These are phyloP conservation scores for Leishmania aethiopica DNA, from an alignment of 208 protist genomes.

Conservation along the genomic window DNA sequence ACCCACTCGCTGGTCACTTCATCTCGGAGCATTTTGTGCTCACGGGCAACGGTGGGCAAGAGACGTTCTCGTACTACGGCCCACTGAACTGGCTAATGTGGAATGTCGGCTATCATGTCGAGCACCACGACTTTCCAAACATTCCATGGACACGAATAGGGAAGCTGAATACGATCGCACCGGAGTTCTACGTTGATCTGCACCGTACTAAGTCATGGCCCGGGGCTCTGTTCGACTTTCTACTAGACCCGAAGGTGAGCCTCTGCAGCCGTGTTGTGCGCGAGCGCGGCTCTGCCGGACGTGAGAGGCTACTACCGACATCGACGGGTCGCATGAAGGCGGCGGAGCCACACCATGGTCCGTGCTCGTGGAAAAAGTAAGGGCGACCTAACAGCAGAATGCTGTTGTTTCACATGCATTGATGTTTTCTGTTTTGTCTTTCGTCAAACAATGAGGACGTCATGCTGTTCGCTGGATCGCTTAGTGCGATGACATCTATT, in stretches of 20 bases:
- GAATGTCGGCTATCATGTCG: conserved; percentile 97
- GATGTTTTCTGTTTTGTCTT: neutral
- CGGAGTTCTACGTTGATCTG: conserved; percentile 94
- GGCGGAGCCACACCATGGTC: conserved; percentile 44
- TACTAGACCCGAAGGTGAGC: conserved; percentile 73
- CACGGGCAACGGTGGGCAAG: conserved; percentile 63
- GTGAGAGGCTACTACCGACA: conserved; percentile 61
- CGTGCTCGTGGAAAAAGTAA: conserved; percentile 47
- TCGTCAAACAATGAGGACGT: neutral
- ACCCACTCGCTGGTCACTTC: conserved; percentile 92
- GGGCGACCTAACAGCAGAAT: neutral
- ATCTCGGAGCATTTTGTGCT: conserved; percentile 95
- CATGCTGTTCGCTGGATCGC: neutral
- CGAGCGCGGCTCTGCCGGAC: conserved; percentile 47
- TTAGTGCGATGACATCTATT: neutral
- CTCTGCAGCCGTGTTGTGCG: conserved; percentile 80
- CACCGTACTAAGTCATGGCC: conserved; percentile 79
- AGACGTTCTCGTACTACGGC: conserved; percentile 98
- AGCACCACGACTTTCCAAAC: conserved; percentile 98
- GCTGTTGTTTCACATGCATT: neutral
- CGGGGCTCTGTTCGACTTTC: conserved; percentile 78
- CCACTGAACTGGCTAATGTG: conserved; percentile 89
- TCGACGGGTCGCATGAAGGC: conserved; percentile 38
- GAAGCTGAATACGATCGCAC: conserved; percentile 86
- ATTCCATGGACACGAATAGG: conserved; percentile 91